Conservation (phyloP, 768 basidiomycete genomes). For the Naganishia vaughanmartiniae region DNA sequence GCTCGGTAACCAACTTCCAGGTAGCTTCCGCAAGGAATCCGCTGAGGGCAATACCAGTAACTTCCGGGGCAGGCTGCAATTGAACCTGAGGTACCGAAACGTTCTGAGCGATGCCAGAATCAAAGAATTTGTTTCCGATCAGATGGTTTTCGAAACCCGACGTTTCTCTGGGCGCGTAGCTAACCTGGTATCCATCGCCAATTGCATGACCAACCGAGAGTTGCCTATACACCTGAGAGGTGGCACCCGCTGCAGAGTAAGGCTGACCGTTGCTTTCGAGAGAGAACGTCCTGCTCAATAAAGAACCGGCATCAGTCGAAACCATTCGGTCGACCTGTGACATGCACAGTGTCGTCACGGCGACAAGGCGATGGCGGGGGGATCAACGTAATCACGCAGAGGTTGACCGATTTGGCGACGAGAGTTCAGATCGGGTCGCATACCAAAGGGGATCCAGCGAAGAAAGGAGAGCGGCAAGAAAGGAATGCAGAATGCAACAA, state of each 20-base stretch:
- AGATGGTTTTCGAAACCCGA: conserved; percentile 16
- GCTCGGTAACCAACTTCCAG: conserved; percentile 23
- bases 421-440: background rate
- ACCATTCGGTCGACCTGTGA: conserved; percentile 23
- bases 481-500: background rate
- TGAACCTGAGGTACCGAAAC: conserved; percentile 4
- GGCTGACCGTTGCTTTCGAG: conserved; percentile 15
- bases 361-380: background rate
- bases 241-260: conserved; percentile 6
- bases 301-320: conserved; percentile 14
- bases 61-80: background rate
- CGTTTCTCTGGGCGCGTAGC: conserved; percentile 2
- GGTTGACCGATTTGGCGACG: background rate
- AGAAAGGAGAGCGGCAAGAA: background rate
- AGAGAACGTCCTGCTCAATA: conserved; percentile 24
- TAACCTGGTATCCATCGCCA: conserved; percentile 20
- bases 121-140: conserved; percentile 12
- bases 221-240: conserved; percentile 5
- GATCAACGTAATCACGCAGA: too few relatives aligned
- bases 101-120: conserved; percentile 15
- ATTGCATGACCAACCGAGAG: conserved; percentile 9
- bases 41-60: conserved; percentile 29
- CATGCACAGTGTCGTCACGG: background rate
- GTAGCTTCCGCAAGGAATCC: conserved; percentile 28
- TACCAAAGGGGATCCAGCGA: background rate